Evolutionary conservation across 2,329 filamentous ascomycete genomes (phyloP).

Genomic region (Xylaria sp.): DNA sequence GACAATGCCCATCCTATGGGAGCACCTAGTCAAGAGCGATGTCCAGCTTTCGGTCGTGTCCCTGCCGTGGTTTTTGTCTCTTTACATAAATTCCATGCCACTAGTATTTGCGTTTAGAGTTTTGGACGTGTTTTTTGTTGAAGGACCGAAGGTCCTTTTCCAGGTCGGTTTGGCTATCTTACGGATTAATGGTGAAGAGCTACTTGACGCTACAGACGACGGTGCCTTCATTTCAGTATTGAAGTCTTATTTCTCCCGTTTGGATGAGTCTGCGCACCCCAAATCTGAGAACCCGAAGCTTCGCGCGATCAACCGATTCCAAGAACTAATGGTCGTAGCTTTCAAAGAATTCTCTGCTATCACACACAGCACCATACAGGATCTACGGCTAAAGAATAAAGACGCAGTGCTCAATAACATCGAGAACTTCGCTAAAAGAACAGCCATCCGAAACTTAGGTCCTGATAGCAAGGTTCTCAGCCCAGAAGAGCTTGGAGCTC

Average conservation of each 20-base stretch:
- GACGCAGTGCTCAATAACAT: conserved; percentile 94
- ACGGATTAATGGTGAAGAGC: conserved; percentile 94
- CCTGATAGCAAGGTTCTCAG: conserved; percentile 93
- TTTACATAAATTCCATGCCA: conserved; percentile 99
- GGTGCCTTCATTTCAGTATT: conserved; percentile 96
- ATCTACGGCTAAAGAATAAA: conserved; percentile 91
- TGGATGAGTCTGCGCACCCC: conserved; percentile 96
- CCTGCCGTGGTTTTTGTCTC: conserved; percentile 94
- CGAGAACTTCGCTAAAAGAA: conserved; percentile 96
- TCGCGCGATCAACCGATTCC: conserved; percentile 92
- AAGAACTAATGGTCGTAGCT: conserved; percentile 98
- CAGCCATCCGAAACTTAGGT: conserved; percentile 93
- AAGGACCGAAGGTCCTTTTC: conserved; percentile 96
- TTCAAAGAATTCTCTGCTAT: conserved; percentile 98
- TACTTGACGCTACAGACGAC: conserved; percentile 92
- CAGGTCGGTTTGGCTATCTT: conserved; percentile 97
- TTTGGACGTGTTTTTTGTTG: conserved; percentile 96
- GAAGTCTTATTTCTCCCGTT: conserved; percentile 90
- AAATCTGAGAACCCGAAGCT: conserved; percentile 96
- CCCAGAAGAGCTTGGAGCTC: conserved; percentile 83
- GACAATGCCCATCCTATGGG: conserved; percentile 98
- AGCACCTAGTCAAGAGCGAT: conserved; percentile 95
- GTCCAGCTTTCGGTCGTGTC: conserved; percentile 98
- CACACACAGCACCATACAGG: conserved; percentile 90
- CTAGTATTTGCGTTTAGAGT: conserved; percentile 97